Percentiles rank a stretch among this genome's conserved stretches.
phyloP scores from a whole-genome alignment of 2,329 filamentous ascomycete species.

The Pleochaeta shiraiana region DNA sequence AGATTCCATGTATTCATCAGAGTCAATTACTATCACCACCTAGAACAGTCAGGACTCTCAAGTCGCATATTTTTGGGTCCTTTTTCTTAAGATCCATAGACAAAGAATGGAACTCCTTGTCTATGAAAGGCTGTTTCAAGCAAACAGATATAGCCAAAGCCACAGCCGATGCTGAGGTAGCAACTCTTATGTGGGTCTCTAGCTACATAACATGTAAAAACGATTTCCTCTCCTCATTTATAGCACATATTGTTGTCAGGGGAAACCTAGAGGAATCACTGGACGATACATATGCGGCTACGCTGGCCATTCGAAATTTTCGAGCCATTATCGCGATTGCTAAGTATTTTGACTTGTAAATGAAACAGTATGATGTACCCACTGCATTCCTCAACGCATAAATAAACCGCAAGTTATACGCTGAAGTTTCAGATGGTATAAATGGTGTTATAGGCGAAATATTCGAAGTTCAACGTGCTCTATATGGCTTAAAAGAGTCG shows the following conservation, averaged over 20 bases:
- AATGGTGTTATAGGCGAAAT: background rate
- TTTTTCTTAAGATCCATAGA: background rate
- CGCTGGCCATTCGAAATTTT: background rate
- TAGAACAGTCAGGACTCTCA: background rate
- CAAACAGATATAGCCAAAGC: background rate
- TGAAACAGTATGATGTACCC: constrained; percentile 1
- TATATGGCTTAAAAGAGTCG: background rate
- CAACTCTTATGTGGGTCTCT: background rate
- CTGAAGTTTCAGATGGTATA: background rate
- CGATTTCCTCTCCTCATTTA: background rate
- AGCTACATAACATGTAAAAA: background rate
- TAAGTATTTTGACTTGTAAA: background rate
- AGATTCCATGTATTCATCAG: background rate
- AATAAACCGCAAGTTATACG: background rate
- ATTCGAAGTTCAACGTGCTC: background rate
- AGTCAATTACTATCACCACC: background rate
- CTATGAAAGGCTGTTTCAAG: background rate
- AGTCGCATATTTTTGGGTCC: background rate
- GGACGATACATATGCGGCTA: background rate
- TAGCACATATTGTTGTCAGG: background rate
- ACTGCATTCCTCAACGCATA: background rate
- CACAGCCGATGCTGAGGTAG: background rate
- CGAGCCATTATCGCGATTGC: background rate
- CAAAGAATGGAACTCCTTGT: background rate
- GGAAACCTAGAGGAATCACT: background rate